Conservation (phyloP, 106 monocot genomes). For the Dendrobium officinale region DNA sequence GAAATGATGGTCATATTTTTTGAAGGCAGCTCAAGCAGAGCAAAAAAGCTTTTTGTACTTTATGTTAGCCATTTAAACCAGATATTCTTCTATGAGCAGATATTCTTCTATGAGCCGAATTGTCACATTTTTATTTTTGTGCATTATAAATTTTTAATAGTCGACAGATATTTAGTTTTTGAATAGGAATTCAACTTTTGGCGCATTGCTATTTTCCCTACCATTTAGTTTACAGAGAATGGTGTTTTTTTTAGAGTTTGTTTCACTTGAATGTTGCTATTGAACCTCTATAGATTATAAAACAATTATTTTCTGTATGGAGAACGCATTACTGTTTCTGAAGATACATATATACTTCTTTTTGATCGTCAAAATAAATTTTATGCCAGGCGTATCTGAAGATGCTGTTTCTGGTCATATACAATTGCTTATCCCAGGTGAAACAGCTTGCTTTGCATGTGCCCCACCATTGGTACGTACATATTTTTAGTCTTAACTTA, state of each 20-base stretch:
- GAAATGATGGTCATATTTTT: not conserved
- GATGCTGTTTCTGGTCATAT: constrained; percentile 99
- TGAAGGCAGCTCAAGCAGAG: not conserved
- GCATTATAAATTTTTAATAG: not conserved
- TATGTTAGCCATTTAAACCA: not conserved
- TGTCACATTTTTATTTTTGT: not conserved
- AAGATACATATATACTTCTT: not conserved
- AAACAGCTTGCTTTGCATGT: constrained; percentile 98
- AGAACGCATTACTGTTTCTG: not conserved
- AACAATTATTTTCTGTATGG: not conserved
- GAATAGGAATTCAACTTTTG: not conserved
- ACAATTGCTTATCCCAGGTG: constrained; percentile 86
- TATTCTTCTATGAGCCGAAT: not conserved
- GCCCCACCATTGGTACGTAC: constrained; percentile 79
- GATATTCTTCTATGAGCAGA: no score
- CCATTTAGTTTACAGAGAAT: not conserved
- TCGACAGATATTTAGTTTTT: not conserved
- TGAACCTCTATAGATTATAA: not conserved
- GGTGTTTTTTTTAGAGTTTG: not conserved
- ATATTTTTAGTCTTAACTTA: not conserved
- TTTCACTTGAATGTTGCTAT: not conserved
- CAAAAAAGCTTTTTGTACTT: not conserved
- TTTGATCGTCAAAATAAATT: not conserved
- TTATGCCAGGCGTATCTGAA: constrained; percentile 83
- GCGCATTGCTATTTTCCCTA: not conserved